These are phyloP conservation scores for Vigna radiata DNA, from an alignment of 306 rosid species.

Conservation along the genomic window DNA sequence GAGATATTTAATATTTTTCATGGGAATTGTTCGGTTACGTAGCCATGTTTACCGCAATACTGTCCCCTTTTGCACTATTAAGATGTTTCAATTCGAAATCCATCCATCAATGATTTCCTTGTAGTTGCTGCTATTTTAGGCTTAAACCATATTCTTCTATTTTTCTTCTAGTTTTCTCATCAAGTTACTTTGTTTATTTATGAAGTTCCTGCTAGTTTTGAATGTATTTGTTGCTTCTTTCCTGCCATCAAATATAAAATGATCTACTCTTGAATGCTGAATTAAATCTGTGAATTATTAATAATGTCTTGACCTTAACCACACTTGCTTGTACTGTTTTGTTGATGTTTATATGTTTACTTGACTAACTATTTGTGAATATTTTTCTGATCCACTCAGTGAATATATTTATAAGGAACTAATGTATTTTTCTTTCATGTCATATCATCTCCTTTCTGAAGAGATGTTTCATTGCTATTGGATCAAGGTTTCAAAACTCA, in stretches of 20 bases:
- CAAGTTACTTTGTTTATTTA: conserved; percentile 1
- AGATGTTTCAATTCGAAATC: conserved; percentile 24
- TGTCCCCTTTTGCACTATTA: conserved; percentile 1
- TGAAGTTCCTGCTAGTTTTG: neutral
- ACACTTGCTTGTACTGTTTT: conserved; percentile 14
- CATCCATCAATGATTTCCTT: neutral
- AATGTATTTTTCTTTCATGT: conserved; percentile 25
- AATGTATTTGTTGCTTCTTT: conserved; percentile 11
- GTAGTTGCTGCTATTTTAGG: neutral
- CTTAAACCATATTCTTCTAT: conserved; percentile 18
- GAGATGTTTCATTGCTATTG: conserved; percentile 87
- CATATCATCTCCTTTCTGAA: conserved; percentile 49
- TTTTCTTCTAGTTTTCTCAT: neutral
- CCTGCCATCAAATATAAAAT: conserved; percentile 11
- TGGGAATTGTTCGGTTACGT: neutral
- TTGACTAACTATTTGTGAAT: conserved; percentile 19
- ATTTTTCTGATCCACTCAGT: conserved; percentile 29
- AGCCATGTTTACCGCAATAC: neutral
- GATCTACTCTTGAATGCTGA: conserved; percentile 25
- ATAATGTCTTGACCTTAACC: neutral
- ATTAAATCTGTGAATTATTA: conserved; percentile 18
- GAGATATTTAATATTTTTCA: conserved; percentile 33
- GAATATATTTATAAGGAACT: conserved; percentile 31
- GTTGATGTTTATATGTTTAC: conserved; percentile 27
- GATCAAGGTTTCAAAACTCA: conserved; percentile 85